Evolutionary conservation across 805 yeast species (phyloP).

Genomic region (Myxozyma mucilagina): DNA sequence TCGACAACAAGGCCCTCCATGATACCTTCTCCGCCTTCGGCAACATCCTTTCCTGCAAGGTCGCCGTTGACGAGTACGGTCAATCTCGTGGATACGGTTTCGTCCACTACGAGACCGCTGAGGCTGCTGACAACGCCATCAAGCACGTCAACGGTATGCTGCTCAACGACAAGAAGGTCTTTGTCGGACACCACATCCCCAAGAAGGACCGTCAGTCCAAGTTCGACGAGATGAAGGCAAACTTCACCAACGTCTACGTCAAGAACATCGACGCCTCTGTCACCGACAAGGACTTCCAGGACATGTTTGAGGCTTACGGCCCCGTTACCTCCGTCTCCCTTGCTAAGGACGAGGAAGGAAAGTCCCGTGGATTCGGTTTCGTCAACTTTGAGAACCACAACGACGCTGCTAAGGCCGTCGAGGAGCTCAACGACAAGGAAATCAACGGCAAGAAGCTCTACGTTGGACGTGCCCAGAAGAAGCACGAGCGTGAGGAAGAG

Average conservation of each 20-base stretch:
- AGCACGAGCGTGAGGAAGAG: slow-evolving; percentile 94
- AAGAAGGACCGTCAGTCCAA: slow-evolving; percentile 93
- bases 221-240: slow-evolving; percentile 83
- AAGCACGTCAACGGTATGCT: slow-evolving; percentile 98
- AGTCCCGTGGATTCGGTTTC: slow-evolving; percentile 94
- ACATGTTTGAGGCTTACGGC: slow-evolving; percentile 73
- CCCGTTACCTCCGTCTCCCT: slow-evolving; percentile 77
- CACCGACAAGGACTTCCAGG: slow-evolving; percentile 54
- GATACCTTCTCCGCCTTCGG: slow-evolving; percentile 98
- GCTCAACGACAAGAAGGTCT: slow-evolving; percentile 93
- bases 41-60: slow-evolving; percentile 92
- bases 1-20: slow-evolving; percentile 97
- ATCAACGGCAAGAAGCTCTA: slow-evolving; percentile 80
- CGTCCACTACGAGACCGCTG: slow-evolving; percentile 92
- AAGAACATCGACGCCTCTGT: slow-evolving; percentile 80
- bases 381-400: slow-evolving; percentile 88
- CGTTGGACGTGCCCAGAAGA: slow-evolving; percentile 99
- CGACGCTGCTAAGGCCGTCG: slow-evolving; percentile 88
- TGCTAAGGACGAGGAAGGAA: slow-evolving; percentile 80
- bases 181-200: slow-evolving; percentile 90
- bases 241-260: slow-evolving; percentile 93
- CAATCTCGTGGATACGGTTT: slow-evolving; percentile 94
- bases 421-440: slow-evolving; percentile 84
- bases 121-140: slow-evolving; percentile 91
- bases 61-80: slow-evolving; percentile 91